phyloP scores from a whole-genome alignment of 2,329 filamentous ascomycete genomes.

The Venturia nashicola region DNA sequence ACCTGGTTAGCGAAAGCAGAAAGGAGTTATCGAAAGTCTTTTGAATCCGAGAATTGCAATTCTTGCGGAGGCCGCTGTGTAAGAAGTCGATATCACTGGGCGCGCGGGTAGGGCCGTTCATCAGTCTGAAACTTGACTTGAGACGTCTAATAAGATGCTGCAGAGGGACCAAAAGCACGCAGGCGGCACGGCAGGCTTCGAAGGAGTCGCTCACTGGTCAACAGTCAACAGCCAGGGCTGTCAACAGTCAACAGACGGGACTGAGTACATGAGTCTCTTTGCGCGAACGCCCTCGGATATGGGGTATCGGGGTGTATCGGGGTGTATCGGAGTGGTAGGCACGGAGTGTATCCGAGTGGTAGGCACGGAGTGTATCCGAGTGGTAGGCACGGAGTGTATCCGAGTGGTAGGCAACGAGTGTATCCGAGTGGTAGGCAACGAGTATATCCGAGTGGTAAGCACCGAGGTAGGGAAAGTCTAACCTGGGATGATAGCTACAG shows the following conservation, averaged over 20 bases:
- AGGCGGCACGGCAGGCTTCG: neutral
- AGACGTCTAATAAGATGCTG: slow-evolving; percentile 3
- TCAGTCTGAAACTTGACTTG: slow-evolving; percentile 5
- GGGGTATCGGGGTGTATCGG: no score
- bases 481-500: neutral
- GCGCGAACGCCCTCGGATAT: no score
- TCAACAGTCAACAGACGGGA: neutral
- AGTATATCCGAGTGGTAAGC: no score
- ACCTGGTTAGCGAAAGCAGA: neutral
- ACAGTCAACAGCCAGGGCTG: no score
- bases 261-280: neutral
- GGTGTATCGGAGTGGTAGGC: no score
- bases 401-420: no score
- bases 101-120: slow-evolving; percentile 1
- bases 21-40: neutral
- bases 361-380: no score
- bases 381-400: no score
- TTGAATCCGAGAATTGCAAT: neutral
- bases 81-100: neutral
- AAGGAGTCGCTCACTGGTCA: neutral
- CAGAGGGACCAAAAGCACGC: neutral
- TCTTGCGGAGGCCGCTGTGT: slow-evolving; percentile 4
- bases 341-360: no score
- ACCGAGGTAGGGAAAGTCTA: no score
- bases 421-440: no score